Evolutionary conservation across 2,329 filamentous ascomycete genomes (phyloP), one percentile per base, ranked within the genome.

Genomic region (Cercospora zeae-maydis): DNA sequence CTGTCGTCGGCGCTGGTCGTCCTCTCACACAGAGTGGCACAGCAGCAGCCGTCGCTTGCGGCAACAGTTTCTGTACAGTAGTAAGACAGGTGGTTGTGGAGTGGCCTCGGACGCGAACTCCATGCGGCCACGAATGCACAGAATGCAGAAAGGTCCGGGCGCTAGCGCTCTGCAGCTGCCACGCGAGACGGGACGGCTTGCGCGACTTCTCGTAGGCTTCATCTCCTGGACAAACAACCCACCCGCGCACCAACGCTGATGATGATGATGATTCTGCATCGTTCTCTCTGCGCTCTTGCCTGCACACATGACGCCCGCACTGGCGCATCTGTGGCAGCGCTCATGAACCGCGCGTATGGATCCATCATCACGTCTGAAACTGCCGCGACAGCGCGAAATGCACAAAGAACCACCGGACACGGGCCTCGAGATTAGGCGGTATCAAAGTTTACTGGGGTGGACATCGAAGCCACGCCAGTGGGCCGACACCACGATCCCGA

Each of bases 381-480:
- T 31, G 27, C 27, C n/a, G 49, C 49, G 49, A 31, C 49, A 30
- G 14, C n/a, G 16, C 24, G 11, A 31, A 14, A 34, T n/a, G 34
- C 37, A n/a, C n/a, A n/a, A 37, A 45, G 47, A 47, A 31, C 42
- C 51, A 62, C 55, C 54, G 27, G 42, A 36, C 49, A 57, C 42
- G 37, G 33, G 47, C 42, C 34, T 34, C 49, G 47, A 52, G 47
- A 62, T 62, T 58, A 57, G 58, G 55, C 52, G 57, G 37, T 57
- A 59, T 56, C 57, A 65, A 27, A 52, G 51, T 65, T 65, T 63
- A 47, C 63, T 30, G 53, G 63, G 60, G 54, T 59, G 52, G 54
- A 53, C 61, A 61, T 62, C 54, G 60, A 33, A 62, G 59, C 56
- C 31, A 27, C 56, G 53, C 60, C 63, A 65, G 52, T 55, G 31